A percentile compares a stretch with the other conserved stretches of the same genome.
Conservation (phyloP, 2,329 filamentous ascomycete genomes). For the Cladosporium sp. region DNA sequence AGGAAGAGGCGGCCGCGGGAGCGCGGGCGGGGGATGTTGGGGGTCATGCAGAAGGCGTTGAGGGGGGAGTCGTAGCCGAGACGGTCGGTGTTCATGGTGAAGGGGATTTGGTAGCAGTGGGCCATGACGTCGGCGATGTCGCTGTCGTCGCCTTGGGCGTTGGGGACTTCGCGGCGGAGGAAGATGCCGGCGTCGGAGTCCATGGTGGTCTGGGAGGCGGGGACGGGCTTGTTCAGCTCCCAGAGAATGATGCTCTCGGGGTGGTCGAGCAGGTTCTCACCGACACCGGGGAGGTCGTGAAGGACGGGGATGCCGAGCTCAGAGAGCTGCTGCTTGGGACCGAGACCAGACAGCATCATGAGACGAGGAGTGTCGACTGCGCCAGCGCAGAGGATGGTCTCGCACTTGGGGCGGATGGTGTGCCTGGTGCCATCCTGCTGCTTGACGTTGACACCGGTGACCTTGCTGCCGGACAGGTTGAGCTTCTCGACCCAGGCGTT, state of each 20-base stretch:
- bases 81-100: conserved; percentile 75
- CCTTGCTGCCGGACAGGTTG: conserved; percentile 65
- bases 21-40: conserved; percentile 80
- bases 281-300: conserved; percentile 58
- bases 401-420: conserved; percentile 59
- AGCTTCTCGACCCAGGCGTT: conserved; percentile 83
- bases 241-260: conserved; percentile 65
- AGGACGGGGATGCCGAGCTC: conserved; percentile 50
- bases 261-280: conserved; percentile 62
- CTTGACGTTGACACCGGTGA: conserved; percentile 69
- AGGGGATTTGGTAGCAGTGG: conserved; percentile 96
- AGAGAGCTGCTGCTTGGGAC: conserved; percentile 45
- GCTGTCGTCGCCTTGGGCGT: conserved; percentile 66
- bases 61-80: conserved; percentile 69
- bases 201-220: conserved; percentile 80
- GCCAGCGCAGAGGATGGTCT: conserved; percentile 76
- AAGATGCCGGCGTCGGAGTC: conserved; percentile 88
- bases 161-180: conserved; percentile 69
- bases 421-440: conserved; percentile 57
- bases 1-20: conserved; percentile 75
- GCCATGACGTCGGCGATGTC: conserved; percentile 86
- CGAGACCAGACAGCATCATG: conserved; percentile 50
- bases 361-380: conserved; percentile 76
- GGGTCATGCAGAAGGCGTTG: conserved; percentile 89
- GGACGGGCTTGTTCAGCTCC: conserved; percentile 77